Evolutionary conservation across 2,329 filamentous ascomycete species (phyloP).

Genomic region (Epichloe coenophiala): DNA sequence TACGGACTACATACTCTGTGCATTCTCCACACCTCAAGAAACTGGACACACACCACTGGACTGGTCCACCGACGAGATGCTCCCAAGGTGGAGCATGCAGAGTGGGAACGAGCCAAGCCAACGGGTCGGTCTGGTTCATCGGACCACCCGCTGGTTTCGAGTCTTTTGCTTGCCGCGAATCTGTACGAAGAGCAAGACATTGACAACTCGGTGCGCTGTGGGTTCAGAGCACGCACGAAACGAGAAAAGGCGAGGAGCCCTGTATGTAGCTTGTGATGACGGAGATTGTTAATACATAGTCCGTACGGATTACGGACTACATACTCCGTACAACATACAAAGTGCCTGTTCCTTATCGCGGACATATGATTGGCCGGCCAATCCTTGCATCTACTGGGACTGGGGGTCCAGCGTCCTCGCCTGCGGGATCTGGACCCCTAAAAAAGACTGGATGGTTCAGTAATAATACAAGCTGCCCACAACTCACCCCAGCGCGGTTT

Average conservation of each 20-base stretch:
- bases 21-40: no score
- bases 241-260: no score
- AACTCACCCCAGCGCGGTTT: no score
- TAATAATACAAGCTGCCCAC: no score
- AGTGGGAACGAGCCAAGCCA: background rate
- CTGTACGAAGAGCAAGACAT: no score
- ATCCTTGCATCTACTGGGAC: background rate
- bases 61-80: no score
- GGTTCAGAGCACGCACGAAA: no score
- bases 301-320: background rate
- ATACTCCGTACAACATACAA: background rate
- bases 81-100: background rate
- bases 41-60: no score
- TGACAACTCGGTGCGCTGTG: no score
- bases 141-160: background rate
- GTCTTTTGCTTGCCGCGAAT: no score
- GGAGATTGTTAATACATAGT: background rate
- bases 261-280: no score
- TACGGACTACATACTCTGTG: no score
- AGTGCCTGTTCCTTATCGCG: background rate
- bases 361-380: background rate
- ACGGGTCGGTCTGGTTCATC: background rate
- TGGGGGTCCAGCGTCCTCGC: background rate
- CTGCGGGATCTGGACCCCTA: conserved; percentile 1
- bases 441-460: background rate